These are phyloP conservation scores for Pseudotulostoma volvatum DNA, from an alignment of 495 filamentous ascomycete species.

Conservation along the genomic window DNA sequence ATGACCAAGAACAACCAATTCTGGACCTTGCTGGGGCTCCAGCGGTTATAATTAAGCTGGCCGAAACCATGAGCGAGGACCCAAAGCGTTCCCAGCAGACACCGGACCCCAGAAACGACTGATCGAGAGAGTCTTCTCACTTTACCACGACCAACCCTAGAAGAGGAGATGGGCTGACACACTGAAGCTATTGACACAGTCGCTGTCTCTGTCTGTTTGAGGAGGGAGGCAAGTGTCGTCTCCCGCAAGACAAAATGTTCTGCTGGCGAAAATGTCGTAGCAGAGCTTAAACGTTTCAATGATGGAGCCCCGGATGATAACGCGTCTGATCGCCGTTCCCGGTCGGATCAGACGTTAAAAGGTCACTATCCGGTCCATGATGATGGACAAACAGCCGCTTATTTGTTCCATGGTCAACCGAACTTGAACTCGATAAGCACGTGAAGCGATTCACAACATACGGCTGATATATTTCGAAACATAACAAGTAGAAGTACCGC, in stretches of 20 bases:
- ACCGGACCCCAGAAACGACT: conserved; percentile 15
- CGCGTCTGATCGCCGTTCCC: neutral
- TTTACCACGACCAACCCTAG: conserved; percentile 14
- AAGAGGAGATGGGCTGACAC: conserved; percentile 17
- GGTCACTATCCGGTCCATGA: neutral
- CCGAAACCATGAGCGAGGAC: too few species aligned
- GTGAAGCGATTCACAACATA: too few species aligned
- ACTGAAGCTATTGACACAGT: conserved; percentile 20
- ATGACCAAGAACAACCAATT: conserved; percentile 4
- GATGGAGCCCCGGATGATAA: too few species aligned
- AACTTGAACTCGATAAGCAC: too few species aligned
- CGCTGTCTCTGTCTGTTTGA: conserved; percentile 17
- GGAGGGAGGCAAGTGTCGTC: conserved; percentile 10
- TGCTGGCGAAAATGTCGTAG: too few species aligned
- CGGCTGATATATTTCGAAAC: conserved; percentile 11
- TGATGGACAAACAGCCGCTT: neutral
- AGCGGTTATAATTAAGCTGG: neutral
- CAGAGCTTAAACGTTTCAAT: too few species aligned
- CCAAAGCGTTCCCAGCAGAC: too few species aligned
- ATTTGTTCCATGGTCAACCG: conserved; percentile 8
- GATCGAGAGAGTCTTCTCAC: conserved; percentile 17
- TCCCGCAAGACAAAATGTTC: neutral
- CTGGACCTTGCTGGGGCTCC: conserved; percentile 5
- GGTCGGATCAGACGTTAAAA: neutral
- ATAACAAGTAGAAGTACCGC: conserved; percentile 10